Percentiles rank a stretch among this genome's conserved stretches.
Evolutionary conservation across 495 filamentous ascomycete genomes (phyloP).

Genomic region (Cercophora scortea): DNA sequence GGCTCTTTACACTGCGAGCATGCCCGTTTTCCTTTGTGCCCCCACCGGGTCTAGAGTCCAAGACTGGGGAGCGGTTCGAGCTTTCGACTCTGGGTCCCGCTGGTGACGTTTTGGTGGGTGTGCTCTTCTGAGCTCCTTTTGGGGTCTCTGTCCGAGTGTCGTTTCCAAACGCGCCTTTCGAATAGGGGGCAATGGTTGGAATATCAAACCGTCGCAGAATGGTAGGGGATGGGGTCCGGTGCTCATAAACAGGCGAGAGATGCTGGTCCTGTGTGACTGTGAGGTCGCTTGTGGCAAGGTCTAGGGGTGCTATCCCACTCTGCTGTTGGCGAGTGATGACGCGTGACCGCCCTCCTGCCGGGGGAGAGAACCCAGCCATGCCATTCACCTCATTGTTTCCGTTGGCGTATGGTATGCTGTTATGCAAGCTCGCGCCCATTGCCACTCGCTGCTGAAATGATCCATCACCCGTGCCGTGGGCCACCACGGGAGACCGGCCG

Average conservation of each 20-base stretch:
- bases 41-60: constrained; percentile 29
- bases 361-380: constrained; percentile 11
- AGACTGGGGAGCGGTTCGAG: constrained; percentile 11
- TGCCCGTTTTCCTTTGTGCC: constrained; percentile 37
- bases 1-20: constrained; percentile 39
- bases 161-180: constrained; percentile 1
- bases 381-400: constrained; percentile 11
- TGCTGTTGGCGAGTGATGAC: constrained; percentile 27
- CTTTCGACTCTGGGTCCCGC: constrained; percentile 17
- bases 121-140: constrained; percentile 11
- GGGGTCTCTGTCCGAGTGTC: constrained; percentile 9
- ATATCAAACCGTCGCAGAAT: constrained; percentile 30
- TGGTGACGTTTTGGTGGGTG: constrained; percentile 9
- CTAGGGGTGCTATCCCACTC: constrained; percentile 37
- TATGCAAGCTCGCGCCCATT: constrained; percentile 12
- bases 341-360: constrained; percentile 18
- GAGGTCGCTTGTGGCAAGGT: constrained; percentile 33
- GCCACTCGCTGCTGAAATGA: constrained; percentile 25
- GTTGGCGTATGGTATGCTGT: constrained; percentile 10
- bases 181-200: constrained; percentile 5
- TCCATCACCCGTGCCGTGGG: constrained; percentile 10
- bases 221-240: constrained; percentile 43
- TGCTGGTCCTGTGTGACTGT: constrained; percentile 30
- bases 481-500: constrained; percentile 13
- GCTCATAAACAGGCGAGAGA: constrained; percentile 49